Evolutionary conservation across 768 basidiomycete genomes (phyloP).

Genomic region (Pleurotus tuoliensis): DNA sequence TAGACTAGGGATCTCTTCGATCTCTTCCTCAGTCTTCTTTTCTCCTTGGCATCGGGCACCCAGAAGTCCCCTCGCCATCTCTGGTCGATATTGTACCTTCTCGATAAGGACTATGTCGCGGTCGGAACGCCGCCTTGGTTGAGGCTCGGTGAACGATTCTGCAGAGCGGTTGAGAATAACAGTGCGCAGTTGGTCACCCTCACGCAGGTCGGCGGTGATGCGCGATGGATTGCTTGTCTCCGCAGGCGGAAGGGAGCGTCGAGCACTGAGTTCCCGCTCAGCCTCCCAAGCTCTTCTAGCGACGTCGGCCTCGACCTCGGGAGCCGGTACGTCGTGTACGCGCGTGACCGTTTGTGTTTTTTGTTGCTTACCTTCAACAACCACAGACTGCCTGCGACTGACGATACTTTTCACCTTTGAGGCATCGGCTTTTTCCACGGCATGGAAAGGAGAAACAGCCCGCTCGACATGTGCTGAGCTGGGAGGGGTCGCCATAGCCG

Average conservation of each 20-base stretch:
- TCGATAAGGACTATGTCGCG: neutral
- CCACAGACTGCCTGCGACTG: neutral
- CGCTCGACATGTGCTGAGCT: neutral
- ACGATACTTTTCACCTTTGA: neutral
- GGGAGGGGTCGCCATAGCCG: no score
- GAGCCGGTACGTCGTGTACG: neutral
- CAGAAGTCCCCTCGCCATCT: neutral
- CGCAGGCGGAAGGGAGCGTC: neutral
- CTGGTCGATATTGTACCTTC: neutral
- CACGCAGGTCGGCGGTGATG: neutral
- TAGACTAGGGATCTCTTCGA: neutral
- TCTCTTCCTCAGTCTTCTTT: neutral
- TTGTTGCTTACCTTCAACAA: neutral
- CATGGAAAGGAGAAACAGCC: neutral
- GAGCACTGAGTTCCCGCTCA: conserved; percentile 17
- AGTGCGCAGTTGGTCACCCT: neutral
- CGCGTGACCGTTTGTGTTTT: neutral
- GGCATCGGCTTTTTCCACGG: neutral
- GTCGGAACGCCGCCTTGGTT: neutral
- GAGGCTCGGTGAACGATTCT: neutral
- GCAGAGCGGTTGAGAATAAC: neutral
- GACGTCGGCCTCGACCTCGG: conserved; percentile 14
- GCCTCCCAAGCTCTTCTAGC: conserved; percentile 17
- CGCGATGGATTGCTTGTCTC: neutral
- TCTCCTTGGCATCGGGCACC: neutral